phyloP scores from a whole-genome alignment of 257 asterid genomes.

The Solanum clarkiae region DNA sequence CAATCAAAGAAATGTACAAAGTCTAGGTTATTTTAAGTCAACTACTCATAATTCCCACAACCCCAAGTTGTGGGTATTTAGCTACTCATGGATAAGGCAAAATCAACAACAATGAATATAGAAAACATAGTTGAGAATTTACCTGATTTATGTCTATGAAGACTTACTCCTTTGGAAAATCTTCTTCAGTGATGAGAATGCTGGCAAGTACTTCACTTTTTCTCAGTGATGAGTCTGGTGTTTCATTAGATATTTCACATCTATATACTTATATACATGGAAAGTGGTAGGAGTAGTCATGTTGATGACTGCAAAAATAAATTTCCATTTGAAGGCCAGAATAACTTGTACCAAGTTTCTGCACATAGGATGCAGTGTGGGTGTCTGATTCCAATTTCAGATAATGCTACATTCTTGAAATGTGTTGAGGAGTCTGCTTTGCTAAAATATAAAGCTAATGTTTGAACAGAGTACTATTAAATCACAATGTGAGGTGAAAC shows the following conservation, averaged over 20 bases:
- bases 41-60: too few relatives aligned
- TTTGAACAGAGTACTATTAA: background rate
- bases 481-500: background rate
- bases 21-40: too few relatives aligned
- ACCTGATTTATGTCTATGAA: slow-evolving; percentile 29
- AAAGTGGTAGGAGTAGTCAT: background rate
- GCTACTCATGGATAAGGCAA: too few relatives aligned
- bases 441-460: background rate
- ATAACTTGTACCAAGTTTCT: background rate
- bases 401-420: background rate
- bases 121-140: too few relatives aligned
- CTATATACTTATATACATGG: background rate
- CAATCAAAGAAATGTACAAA: too few relatives aligned
- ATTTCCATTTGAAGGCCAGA: background rate
- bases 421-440: background rate
- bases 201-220: slow-evolving; percentile 62
- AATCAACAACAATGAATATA: too few relatives aligned
- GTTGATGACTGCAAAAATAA: background rate
- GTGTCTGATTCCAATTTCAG: background rate
- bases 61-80: too few relatives aligned
- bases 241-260: background rate
- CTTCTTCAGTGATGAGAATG: slow-evolving; percentile 86
- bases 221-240: background rate
- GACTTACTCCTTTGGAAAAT: slow-evolving; percentile 95
- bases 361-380: background rate